Percentiles rank a stretch among this genome's conserved stretches.
phyloP scores from a whole-genome alignment of 2,329 filamentous ascomycete genomes.

The Aspergillus sp. region DNA sequence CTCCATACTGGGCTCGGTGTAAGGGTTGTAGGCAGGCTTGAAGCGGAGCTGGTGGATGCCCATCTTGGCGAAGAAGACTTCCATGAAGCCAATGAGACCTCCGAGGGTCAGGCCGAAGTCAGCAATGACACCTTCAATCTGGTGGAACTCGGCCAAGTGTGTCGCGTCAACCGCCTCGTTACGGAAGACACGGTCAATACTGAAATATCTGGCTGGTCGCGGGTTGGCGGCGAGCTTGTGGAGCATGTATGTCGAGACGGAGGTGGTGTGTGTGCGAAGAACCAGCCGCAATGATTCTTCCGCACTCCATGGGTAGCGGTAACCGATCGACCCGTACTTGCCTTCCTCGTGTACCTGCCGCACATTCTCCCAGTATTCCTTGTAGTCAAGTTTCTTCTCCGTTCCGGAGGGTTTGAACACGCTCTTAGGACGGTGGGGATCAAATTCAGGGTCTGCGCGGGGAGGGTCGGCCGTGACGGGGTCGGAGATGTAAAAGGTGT shows the following conservation, averaged over 20 bases:
- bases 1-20: conserved; percentile 96
- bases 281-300: conserved; percentile 86
- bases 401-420: conserved; percentile 39
- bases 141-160: conserved; percentile 96
- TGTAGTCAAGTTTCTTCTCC: conserved; percentile 63
- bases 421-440: conserved; percentile 41
- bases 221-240: conserved; percentile 83
- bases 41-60: conserved; percentile 83
- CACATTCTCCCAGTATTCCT: conserved; percentile 85
- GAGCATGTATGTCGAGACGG: conserved; percentile 85
- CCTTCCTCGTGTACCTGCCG: conserved; percentile 84
- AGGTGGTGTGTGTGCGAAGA: conserved; percentile 93
- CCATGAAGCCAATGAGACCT: conserved; percentile 90
- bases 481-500: conserved; percentile 98
- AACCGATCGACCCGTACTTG: conserved; percentile 92
- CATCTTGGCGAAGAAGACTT: conserved; percentile 95
- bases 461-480: conserved; percentile 71
- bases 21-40: conserved; percentile 96
- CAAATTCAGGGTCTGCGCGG: conserved; percentile 53
- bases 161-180: conserved; percentile 98
- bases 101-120: conserved; percentile 92
- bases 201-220: conserved; percentile 92
- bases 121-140: conserved; percentile 97
- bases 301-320: conserved; percentile 89
- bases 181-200: conserved; percentile 95